phyloP scores from a whole-genome alignment of 345 rosid genomes.

The Excoecaria cochinchinensis region DNA sequence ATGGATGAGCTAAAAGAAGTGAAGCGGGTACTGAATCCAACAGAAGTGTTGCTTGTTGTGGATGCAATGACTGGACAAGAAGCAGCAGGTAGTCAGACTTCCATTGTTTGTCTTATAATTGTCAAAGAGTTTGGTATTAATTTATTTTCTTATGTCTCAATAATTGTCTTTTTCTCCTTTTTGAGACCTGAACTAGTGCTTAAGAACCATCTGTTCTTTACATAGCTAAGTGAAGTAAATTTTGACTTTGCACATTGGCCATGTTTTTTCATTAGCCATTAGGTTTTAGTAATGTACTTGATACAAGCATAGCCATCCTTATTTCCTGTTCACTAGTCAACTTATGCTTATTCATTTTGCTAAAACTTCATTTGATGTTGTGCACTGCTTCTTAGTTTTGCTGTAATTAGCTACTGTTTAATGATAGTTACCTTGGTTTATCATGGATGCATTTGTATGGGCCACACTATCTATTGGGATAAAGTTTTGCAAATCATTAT shows the following conservation, averaged over 20 bases:
- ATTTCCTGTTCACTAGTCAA: not conserved
- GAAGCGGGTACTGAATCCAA: slow-evolving; percentile 75
- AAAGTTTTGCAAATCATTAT: not conserved
- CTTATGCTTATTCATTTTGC: not conserved
- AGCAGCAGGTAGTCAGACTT: slow-evolving; percentile 69
- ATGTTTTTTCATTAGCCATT: not conserved
- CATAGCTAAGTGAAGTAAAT: not conserved
- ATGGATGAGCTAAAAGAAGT: slow-evolving; percentile 99
- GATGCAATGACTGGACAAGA: slow-evolving; percentile 99
- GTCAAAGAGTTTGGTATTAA: not conserved
- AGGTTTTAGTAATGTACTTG: not conserved
- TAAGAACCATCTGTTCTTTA: not conserved
- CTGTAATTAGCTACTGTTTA: not conserved
- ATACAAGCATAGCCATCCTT: not conserved
- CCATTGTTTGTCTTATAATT: not conserved
- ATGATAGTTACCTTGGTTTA: not conserved
- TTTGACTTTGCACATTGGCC: not conserved
- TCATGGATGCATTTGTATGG: not conserved
- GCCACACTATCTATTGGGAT: not conserved
- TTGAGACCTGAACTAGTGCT: not conserved
- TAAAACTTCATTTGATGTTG: not conserved
- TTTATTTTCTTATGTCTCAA: not conserved
- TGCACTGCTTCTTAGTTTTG: not conserved
- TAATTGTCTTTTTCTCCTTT: not conserved
- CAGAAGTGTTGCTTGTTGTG: slow-evolving; percentile 92